Evolutionary conservation across 176 grass and related monocot species (phyloP), one percentile per base, ranked within the genome.

Genomic region (Cymbopogon citratus): DNA sequence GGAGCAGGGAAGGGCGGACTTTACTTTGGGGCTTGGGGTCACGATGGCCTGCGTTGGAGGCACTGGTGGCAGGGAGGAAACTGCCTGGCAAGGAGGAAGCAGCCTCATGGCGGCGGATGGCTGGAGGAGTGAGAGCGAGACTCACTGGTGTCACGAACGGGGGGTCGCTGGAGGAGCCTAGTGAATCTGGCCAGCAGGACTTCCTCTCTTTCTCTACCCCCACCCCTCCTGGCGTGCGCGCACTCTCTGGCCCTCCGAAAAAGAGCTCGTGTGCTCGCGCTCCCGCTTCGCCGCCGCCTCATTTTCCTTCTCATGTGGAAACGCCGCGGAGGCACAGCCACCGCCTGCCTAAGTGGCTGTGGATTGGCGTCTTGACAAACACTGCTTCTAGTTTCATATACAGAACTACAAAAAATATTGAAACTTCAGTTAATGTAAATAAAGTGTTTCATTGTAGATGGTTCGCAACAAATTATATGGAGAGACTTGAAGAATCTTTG

Each of bases 401-500:
- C 56, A 67, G 33, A 75, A 81, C 33, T 57, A n/a, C 19, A 41
- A 8, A 70, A 63, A 43, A 56, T 64, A 12, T 25, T 54, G 3
- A 72, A 78, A 73, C 48, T 66, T 7, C 40, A 78, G 16, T 11
- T 11, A 33, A 31, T 63, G 49, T 21, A 69, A 80, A 73, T 75
- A 39, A 73, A 78, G 33, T 52, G 41, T 39, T 33, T 34, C 43
- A 51, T 21, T 43, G 9, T 65, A 46, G 56, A 65, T 28, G 36
- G 28, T 43, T 46, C 45, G 62, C 39, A 80, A 66, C 24, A 85
- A 73, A 52, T 66, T 71, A 1, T n/a, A 69, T 44, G 24, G 36
- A 75, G 49, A 56, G 52, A 84, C 35, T 67, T 63, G 71, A 33
- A 56, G 11, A 84, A 66, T 46, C 25, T 76, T 71, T 83, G 54